Conservation (phyloP, 1,139 yeast genomes). For the Yarrowia galli region DNA sequence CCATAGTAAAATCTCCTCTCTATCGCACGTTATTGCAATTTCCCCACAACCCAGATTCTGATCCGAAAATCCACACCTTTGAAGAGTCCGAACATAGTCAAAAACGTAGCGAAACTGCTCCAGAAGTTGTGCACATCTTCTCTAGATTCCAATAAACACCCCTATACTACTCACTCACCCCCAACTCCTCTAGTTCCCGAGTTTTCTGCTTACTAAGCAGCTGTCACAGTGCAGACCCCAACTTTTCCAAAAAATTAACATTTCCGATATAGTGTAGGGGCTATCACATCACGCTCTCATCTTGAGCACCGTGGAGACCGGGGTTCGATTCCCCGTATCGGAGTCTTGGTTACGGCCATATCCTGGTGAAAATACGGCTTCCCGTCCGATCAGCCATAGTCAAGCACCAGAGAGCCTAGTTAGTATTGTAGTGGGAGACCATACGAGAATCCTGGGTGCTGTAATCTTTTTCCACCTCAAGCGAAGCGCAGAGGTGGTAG, state of each 20-base stretch:
- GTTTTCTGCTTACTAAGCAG: background rate
- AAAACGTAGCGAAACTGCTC: too few relatives aligned
- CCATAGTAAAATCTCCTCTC: too few relatives aligned
- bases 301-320: conserved; percentile 37
- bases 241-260: background rate
- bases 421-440: conserved; percentile 39
- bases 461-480: conserved; percentile 22
- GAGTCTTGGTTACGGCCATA: conserved; percentile 38
- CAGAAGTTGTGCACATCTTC: too few relatives aligned
- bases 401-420: conserved; percentile 39
- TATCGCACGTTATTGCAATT: background rate
- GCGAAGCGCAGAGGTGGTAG: background rate
- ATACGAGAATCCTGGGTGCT: conserved; percentile 39
- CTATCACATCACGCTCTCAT: conserved; percentile 39
- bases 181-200: background rate
- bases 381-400: conserved; percentile 39
- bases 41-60: too few relatives aligned
- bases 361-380: conserved; percentile 39
- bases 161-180: too few relatives aligned
- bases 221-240: conserved; percentile 6
- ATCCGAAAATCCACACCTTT: too few relatives aligned
- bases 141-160: too few relatives aligned
- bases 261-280: conserved; percentile 39
- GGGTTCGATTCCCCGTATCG: conserved; percentile 39
- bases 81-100: too few relatives aligned